Evolutionary conservation across 768 basidiomycete genomes (phyloP).

Genomic region (Polyporus arcularius): DNA sequence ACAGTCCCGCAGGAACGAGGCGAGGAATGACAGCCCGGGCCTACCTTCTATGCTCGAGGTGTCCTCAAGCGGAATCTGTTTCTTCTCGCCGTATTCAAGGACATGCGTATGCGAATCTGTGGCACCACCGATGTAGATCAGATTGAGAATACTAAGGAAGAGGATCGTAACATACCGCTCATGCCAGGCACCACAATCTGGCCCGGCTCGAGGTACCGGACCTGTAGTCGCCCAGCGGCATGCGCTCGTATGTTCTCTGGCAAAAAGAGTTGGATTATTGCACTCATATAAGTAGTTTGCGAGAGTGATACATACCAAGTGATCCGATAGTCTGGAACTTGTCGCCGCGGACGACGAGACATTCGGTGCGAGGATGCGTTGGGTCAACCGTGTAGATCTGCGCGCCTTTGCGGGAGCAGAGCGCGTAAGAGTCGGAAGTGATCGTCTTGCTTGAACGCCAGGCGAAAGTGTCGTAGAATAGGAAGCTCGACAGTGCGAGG

Average conservation of each 20-base stretch:
- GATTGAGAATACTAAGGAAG: not conserved
- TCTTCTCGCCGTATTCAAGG: conserved; percentile 73
- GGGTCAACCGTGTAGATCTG: conserved; percentile 71
- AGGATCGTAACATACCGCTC: conserved; percentile 49
- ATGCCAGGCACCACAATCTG: conserved; percentile 73
- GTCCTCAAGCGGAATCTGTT: conserved; percentile 64
- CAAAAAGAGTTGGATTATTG: too few relatives aligned
- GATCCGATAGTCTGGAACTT: conserved; percentile 56
- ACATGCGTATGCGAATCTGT: conserved; percentile 80
- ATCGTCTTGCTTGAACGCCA: not conserved
- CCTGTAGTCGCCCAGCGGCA: conserved; percentile 17
- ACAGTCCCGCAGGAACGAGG: too few relatives aligned
- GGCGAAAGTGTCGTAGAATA: conserved; percentile 14
- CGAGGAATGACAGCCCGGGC: not conserved
- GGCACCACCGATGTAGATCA: not conserved
- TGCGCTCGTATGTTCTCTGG: conserved; percentile 40
- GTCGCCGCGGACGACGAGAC: conserved; percentile 57
- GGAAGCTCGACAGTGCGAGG: conserved; percentile 21
- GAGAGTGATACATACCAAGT: conserved; percentile 43
- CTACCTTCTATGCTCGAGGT: conserved; percentile 59
- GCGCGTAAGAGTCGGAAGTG: conserved; percentile 45
- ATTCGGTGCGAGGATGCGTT: conserved; percentile 52
- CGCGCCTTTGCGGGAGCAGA: conserved; percentile 58
- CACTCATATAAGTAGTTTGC: too few relatives aligned
- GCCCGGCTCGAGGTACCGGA: conserved; percentile 51